Conservation (phyloP, 108 stramenopile species). For the Cylindrotheca closterium region DNA sequence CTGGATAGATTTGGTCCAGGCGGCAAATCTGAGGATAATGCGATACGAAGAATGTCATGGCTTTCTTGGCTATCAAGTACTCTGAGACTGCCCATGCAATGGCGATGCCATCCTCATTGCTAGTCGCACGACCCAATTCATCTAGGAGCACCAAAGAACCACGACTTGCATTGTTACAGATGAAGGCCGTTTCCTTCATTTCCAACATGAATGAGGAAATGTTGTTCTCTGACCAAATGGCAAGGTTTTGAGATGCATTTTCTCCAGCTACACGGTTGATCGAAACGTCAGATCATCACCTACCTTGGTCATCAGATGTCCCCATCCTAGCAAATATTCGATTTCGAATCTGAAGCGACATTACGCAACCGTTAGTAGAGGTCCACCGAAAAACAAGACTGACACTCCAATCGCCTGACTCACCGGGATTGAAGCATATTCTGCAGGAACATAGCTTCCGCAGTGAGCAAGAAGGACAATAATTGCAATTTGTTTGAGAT, state of each 20-base stretch:
- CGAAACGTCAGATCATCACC: neutral
- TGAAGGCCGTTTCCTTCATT: constrained; percentile 92
- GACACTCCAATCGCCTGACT: constrained; percentile 5
- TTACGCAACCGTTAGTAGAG: too few species aligned
- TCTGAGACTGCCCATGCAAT: constrained; percentile 89
- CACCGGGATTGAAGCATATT: constrained; percentile 77
- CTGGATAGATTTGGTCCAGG: constrained; percentile 66
- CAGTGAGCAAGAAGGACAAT: constrained; percentile 91
- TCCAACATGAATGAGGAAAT: constrained; percentile 94
- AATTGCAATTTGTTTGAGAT: constrained; percentile 89
- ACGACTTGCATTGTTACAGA: constrained; percentile 79
- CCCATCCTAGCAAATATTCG: constrained; percentile 87
- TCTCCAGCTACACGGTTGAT: too few species aligned
- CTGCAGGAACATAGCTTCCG: constrained; percentile 93
- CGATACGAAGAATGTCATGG: constrained; percentile 89
- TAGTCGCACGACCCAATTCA: constrained; percentile 94
- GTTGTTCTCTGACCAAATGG: constrained; percentile 68
- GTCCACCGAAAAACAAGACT: too few species aligned
- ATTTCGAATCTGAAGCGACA: constrained; percentile 49
- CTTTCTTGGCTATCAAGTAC: constrained; percentile 62
- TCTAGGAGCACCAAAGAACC: constrained; percentile 89
- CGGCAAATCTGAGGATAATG: constrained; percentile 82
- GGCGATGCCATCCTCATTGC: constrained; percentile 91
- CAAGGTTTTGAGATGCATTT: neutral
- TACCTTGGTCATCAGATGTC: constrained; percentile 80